These are phyloP conservation scores for Neckera pumila DNA, from an alignment of 225 moss, liverwort and hornwort genomes.

Conservation along the genomic window DNA sequence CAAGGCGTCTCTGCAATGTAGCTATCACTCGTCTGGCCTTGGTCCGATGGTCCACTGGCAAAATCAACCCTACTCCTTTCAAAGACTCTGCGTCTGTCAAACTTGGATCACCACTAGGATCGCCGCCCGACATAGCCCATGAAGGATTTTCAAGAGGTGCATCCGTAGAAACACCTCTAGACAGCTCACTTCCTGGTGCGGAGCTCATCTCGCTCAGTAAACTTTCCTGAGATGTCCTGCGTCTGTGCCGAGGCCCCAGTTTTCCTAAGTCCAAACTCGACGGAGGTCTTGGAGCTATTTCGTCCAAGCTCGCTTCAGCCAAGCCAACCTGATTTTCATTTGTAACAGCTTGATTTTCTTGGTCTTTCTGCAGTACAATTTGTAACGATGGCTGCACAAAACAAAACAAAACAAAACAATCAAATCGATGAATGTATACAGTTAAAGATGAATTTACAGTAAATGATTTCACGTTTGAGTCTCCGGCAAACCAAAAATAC, in stretches of 20 bases:
- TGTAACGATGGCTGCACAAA: conserved; percentile 19
- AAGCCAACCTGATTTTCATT: conserved; percentile 14
- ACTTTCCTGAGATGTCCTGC: conserved; percentile 45
- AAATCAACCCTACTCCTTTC: conserved; percentile 62
- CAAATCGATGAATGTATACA: not conserved
- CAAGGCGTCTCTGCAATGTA: conserved; percentile 66
- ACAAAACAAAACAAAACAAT: not conserved
- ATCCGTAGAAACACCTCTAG: conserved; percentile 33
- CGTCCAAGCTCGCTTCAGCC: conserved; percentile 6
- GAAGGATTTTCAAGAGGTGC: conserved; percentile 22
- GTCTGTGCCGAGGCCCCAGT: conserved; percentile 29
- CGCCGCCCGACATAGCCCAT: conserved; percentile 22
- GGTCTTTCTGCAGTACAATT: conserved; percentile 4
- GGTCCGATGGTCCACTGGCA: conserved; percentile 72
- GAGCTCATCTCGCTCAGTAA: conserved; percentile 53
- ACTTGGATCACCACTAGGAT: conserved; percentile 33
- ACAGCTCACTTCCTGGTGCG: conserved; percentile 44
- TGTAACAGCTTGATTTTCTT: conserved; percentile 5
- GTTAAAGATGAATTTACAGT: not conserved
- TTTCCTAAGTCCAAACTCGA: conserved; percentile 15
- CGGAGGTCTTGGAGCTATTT: conserved; percentile 3
- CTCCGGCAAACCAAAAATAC: not conserved
- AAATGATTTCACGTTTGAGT: not conserved
- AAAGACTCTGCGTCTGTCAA: conserved; percentile 54
- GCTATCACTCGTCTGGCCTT: conserved; percentile 70